These are phyloP conservation scores for Russula emetica DNA, from an alignment of 768 basidiomycete genomes.

Conservation along the genomic window DNA sequence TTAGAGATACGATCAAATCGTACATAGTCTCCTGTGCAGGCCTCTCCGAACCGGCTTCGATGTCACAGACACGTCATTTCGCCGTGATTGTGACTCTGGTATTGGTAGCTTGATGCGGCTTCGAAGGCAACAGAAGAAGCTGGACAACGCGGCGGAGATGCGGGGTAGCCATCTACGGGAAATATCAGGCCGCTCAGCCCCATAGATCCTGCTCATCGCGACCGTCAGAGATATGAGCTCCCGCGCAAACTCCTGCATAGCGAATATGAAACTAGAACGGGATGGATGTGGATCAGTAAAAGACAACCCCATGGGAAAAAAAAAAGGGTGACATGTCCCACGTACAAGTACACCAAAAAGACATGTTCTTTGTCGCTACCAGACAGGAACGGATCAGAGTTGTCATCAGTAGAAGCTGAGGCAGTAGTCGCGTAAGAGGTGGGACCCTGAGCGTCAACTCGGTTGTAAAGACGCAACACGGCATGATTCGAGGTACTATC, in stretches of 20 bases:
- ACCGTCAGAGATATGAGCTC: slow-evolving; percentile 81
- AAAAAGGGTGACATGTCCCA: slow-evolving; percentile 19
- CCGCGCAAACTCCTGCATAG: slow-evolving; percentile 86
- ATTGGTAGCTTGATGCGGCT: not conserved
- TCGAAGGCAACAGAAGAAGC: slow-evolving; percentile 30
- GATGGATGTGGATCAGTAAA: slow-evolving; percentile 5
- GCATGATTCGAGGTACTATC: slow-evolving; percentile 84
- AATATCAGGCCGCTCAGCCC: slow-evolving; percentile 51
- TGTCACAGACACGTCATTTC: slow-evolving; percentile 9
- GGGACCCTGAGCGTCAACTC: slow-evolving; percentile 37
- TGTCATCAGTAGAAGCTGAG: slow-evolving; percentile 33
- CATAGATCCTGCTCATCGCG: slow-evolving; percentile 76
- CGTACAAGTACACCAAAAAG: slow-evolving; percentile 90
- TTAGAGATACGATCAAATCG: slow-evolving; percentile 8
- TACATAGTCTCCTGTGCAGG: slow-evolving; percentile 34
- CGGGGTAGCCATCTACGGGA: slow-evolving; percentile 29
- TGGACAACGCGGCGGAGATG: slow-evolving; percentile 37
- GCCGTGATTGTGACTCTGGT: not conserved
- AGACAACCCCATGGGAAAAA: not conserved
- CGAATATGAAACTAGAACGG: slow-evolving; percentile 81
- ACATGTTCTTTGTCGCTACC: slow-evolving; percentile 73
- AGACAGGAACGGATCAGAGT: slow-evolving; percentile 37
- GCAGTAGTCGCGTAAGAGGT: slow-evolving; percentile 28
- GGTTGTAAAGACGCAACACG: slow-evolving; percentile 67
- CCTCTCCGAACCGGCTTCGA: slow-evolving; percentile 22